phyloP scores from a whole-genome alignment of 257 asterid species.

The Petrea volubilis region DNA sequence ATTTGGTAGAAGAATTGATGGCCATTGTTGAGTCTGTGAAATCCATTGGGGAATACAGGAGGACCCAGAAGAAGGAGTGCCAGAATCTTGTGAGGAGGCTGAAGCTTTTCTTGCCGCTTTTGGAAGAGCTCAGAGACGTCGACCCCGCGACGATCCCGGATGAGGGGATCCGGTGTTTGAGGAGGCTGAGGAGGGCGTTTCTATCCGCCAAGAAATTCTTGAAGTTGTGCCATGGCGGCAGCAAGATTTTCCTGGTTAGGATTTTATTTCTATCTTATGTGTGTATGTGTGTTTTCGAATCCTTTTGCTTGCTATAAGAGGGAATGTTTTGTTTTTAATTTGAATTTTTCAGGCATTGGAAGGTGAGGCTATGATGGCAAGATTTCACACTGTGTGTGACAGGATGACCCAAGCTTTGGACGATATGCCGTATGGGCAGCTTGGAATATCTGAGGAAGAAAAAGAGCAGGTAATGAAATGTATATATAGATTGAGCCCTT shows the following conservation, averaged over 20 bases:
- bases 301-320: neutral
- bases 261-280: neutral
- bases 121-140: constrained; percentile 57
- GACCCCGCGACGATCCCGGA: constrained; percentile 38
- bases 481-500: no score
- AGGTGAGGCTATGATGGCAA: constrained; percentile 64
- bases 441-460: constrained; percentile 73
- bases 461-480: constrained; percentile 57
- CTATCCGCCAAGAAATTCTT: constrained; percentile 70
- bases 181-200: constrained; percentile 58
- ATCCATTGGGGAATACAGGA: constrained; percentile 61
- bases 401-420: constrained; percentile 60
- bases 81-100: constrained; percentile 53
- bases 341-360: constrained; percentile 65
- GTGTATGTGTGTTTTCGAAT: neutral
- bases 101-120: constrained; percentile 55
- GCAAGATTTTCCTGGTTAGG: constrained; percentile 82
- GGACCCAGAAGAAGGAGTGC: constrained; percentile 73
- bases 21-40: constrained; percentile 47
- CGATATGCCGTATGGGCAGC: constrained; percentile 80
- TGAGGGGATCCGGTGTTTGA: constrained; percentile 43
- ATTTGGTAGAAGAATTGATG: constrained; percentile 50
- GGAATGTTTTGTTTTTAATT: neutral
- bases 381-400: constrained; percentile 63
- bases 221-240: constrained; percentile 66